These are phyloP conservation scores for Penicillium sp. DNA, from an alignment of 2,329 filamentous ascomycete species.

Conservation along the genomic window DNA sequence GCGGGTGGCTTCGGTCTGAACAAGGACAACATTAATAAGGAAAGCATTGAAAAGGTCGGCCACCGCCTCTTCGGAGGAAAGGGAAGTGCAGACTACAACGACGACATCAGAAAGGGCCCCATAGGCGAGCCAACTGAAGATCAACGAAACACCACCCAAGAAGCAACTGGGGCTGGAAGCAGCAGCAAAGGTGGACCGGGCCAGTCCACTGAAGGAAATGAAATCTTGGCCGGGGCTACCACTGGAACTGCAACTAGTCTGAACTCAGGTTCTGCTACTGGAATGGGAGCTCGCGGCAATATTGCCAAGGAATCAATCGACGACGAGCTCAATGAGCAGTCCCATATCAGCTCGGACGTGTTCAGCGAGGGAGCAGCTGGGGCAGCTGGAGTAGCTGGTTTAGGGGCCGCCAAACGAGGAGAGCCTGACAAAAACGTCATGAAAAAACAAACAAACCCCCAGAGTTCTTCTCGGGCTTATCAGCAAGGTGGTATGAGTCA, in stretches of 20 bases:
- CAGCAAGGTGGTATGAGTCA: slow-evolving; percentile 3
- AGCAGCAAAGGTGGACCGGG: slow-evolving; percentile 3
- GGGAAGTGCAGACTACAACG: slow-evolving; percentile 8
- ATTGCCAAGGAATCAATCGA: slow-evolving; percentile 1
- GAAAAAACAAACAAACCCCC: neutral
- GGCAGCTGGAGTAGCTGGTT: neutral
- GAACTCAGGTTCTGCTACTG: neutral
- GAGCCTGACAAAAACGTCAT: neutral
- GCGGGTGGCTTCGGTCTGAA: slow-evolving; percentile 5
- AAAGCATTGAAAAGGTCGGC: slow-evolving; percentile 7
- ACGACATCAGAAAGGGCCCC: slow-evolving; percentile 21
- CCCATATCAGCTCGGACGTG: slow-evolving; percentile 11
- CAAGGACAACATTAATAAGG: slow-evolving; percentile 6
- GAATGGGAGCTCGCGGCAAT: neutral
- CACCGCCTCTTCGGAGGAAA: slow-evolving; percentile 5
- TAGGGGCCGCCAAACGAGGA: neutral
- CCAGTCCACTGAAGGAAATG: neutral
- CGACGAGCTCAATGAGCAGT: slow-evolving; percentile 13
- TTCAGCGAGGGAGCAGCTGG: slow-evolving; percentile 7
- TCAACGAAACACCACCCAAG: slow-evolving; percentile 7
- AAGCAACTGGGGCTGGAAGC: slow-evolving; percentile 2
- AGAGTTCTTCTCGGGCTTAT: neutral
- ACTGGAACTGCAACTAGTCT: neutral
- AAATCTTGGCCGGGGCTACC: neutral
- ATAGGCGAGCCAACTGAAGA: slow-evolving; percentile 10